Base-by-base conservation (phyloP, 2,329 filamentous ascomycete species). In the Calonectria hawksworthii region DNA sequence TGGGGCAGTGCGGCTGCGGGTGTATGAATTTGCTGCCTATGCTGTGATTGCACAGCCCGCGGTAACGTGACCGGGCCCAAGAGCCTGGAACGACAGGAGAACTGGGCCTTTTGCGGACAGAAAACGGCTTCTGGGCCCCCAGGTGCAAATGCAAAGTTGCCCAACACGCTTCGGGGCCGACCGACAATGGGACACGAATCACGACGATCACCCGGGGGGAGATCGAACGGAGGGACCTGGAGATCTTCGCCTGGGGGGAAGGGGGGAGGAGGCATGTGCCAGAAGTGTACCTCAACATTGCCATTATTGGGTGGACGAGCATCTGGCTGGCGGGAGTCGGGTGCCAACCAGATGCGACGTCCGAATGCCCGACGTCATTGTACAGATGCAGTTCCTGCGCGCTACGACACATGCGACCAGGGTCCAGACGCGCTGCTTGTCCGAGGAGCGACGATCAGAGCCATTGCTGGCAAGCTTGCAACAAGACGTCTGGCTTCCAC, bases 311-410 rank as follows among this genome's bases (percentile, higher is more conserved):
- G 10, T 47, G 47, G 65, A 67, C 54, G 65, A 36, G 47, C 52
- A 23, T 16, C 28, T 8, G 38, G 73, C 38, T 6, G 67, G 75
- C 51, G 78, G 71, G 23, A 63, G 63, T 70, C 59, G 52, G 72
- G 75, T 73, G 70, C 74, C 68, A 59, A 75, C 66, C 41, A 75
- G 66, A 71, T 68, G 30, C 70, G 52, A 64, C 54, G 52, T 70
- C 41, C 76, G 59, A 70, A 30, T 73, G 41, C 63, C 23, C 74
- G 74, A 81, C 80, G 80, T 81, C 80, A 81, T 81, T 59, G 74
- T 59, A 75, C 80, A 72, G 61, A 14, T 65, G 38, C 44, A 79
- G 77, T 76, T 79, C 76, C 74, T 79, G 78, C 74, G 65, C 75
- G 72, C 50, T 68, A 73, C 68, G 41, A 68, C 77, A 73, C 41